Evolutionary conservation across 768 basidiomycete genomes (phyloP), one percentile per base, ranked within the genome.

Genomic region (Sistotremastrum niveocremeum): DNA sequence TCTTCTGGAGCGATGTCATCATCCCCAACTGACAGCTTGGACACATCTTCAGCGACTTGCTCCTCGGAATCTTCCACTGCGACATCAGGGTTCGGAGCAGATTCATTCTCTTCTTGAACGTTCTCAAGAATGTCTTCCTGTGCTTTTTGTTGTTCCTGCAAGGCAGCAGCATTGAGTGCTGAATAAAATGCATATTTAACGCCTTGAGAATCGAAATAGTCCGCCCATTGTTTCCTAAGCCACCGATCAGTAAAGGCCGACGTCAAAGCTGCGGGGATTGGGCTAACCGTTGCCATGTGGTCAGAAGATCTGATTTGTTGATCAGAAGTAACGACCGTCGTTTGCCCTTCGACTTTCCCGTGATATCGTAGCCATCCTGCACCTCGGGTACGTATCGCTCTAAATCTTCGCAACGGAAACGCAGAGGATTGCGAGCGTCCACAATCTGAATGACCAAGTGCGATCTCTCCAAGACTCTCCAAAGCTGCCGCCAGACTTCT

Each of bases 401-500:
- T 39, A 99, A 65, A 62, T 97, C 94, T 51, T 90, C 85, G 43
- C 93, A 97, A 20, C 90, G 79, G 59, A 97, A 97, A 31, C 78
- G 71, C 6, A 95, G 70, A 2, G 95, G 94, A 66, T 95, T 97
- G 36, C 95, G 79, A 5, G 90, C 90, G 57, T 99, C 95, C 44
- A 95, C 86, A 43, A 99, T 94, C 62, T 98, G 90, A 2, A 98
- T 85, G 33, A 98, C 65, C 28, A 99, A 76, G 54, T 95, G 87
- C 1, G 94, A 95, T 20, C 91, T 77, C 65, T 99, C 95, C 6
- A 95, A 65, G 1, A 98, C 95, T 44, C 95, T 74, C 95, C 95
- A 99, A 6, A 99, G 73, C 57, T 99, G 95, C 38, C 95, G 71
- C 94, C 95, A 98, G 8, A 99, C 95, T 69, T 98, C 93, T 33